A percentile compares a stretch with the other conserved stretches of the same genome.
These are phyloP conservation scores for Pulveroboletus sp. DNA, from an alignment of 768 basidiomycete genomes.

Conservation along the genomic window DNA sequence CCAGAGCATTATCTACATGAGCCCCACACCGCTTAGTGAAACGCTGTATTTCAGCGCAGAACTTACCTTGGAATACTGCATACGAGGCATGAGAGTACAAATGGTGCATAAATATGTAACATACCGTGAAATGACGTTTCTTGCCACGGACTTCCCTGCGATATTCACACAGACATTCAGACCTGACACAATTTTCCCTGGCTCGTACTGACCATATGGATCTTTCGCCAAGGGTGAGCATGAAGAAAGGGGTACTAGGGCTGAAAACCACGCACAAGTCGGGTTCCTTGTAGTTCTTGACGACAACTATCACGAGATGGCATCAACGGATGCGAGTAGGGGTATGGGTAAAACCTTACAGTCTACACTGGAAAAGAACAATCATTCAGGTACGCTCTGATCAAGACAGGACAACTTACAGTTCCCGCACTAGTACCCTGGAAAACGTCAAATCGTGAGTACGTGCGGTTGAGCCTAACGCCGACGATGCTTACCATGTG, in stretches of 20 bases:
- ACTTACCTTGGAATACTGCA: slow-evolving; percentile 75
- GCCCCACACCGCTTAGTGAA: slow-evolving; percentile 5
- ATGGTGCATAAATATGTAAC: slow-evolving; percentile 20
- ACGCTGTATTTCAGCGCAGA: neutral
- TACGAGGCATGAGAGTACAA: slow-evolving; percentile 1
- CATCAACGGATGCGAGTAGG: neutral
- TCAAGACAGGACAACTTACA: slow-evolving; percentile 47
- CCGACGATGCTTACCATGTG: slow-evolving; percentile 43
- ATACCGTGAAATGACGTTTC: slow-evolving; percentile 80
- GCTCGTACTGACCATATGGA: slow-evolving; percentile 72
- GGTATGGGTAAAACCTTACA: slow-evolving; percentile 42
- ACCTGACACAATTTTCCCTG: slow-evolving; percentile 22
- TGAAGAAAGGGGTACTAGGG: neutral
- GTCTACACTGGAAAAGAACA: slow-evolving; percentile 51
- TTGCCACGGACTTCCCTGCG: slow-evolving; percentile 86
- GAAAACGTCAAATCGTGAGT: slow-evolving; percentile 2
- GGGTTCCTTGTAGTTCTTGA: slow-evolving; percentile 64
- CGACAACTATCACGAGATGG: slow-evolving; percentile 51
- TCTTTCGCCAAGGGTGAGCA: slow-evolving; percentile 33
- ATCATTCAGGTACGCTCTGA: neutral
- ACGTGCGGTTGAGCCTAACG: neutral
- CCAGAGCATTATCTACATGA: slow-evolving; percentile 83
- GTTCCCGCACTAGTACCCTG: slow-evolving; percentile 70
- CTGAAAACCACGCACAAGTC: slow-evolving; percentile 62
- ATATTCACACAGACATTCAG: slow-evolving; percentile 22